Percentiles rank a stretch among this genome's conserved stretches.
phyloP scores from a whole-genome alignment of 306 rosid species.

The Abrus precatorius region DNA sequence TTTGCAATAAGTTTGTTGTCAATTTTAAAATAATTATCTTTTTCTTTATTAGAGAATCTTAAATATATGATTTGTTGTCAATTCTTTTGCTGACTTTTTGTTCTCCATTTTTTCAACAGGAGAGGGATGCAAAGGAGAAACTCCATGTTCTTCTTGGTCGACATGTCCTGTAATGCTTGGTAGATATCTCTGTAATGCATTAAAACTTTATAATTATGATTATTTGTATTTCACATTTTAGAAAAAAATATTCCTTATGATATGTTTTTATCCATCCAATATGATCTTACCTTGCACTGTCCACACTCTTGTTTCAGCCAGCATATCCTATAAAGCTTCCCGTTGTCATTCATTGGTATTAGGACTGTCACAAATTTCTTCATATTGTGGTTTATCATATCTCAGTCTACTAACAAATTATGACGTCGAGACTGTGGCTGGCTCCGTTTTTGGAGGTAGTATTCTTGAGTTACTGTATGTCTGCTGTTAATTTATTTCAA shows the following conservation, averaged over 20 bases:
- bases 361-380: constrained; percentile 68
- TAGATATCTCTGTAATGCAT: constrained; percentile 44
- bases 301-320: constrained; percentile 84
- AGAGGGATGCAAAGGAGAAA: constrained; percentile 62
- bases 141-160: constrained; percentile 79
- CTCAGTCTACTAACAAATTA: constrained; percentile 69
- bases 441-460: constrained; percentile 67
- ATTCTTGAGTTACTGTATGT: constrained; percentile 29
- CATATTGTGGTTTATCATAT: constrained; percentile 83
- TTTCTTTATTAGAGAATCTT: constrained; percentile 36
- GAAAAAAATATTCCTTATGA: constrained; percentile 12
- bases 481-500: constrained; percentile 31
- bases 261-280: constrained; percentile 8
- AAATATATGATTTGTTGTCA: constrained; percentile 42
- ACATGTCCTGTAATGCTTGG: constrained; percentile 81
- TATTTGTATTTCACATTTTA: constrained; percentile 8
- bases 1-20: constrained; percentile 75
- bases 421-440: constrained; percentile 63
- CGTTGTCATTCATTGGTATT: constrained; percentile 57
- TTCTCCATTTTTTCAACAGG: constrained; percentile 59
- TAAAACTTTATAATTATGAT: constrained; percentile 2
- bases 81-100: constrained; percentile 31
- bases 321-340: constrained; percentile 55
- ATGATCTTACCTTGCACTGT: constrained; percentile 39
- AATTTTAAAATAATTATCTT: constrained; percentile 35